A percentile compares a stretch with the other conserved stretches of the same genome.
Conservation (phyloP, 768 basidiomycete genomes). For the Chalciporus piperatus region DNA sequence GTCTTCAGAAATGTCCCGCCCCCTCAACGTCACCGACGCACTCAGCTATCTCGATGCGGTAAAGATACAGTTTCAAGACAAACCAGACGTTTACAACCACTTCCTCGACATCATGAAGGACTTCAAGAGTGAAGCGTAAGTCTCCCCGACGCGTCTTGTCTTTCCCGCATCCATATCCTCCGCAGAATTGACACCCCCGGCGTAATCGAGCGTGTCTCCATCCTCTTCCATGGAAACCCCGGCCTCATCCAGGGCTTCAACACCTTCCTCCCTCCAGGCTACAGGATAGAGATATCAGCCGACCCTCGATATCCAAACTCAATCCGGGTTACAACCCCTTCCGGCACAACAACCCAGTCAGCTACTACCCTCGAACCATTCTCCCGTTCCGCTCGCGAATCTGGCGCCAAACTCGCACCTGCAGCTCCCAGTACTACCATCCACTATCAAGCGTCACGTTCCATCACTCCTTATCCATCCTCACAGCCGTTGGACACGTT, state of each 20-base stretch:
- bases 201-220: slow-evolving; percentile 93
- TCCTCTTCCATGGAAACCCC: slow-evolving; percentile 88
- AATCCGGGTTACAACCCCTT: slow-evolving; percentile 81
- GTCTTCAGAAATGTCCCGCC: slow-evolving; percentile 47
- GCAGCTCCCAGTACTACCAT: slow-evolving; percentile 35
- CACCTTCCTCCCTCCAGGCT: slow-evolving; percentile 92
- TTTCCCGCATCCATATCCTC: slow-evolving; percentile 5
- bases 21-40: slow-evolving; percentile 90
- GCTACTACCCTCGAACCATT: slow-evolving; percentile 42
- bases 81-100: slow-evolving; percentile 92
- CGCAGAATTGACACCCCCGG: slow-evolving; percentile 94
- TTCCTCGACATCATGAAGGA: slow-evolving; percentile 99
- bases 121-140: slow-evolving; percentile 93
- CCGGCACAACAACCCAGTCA: slow-evolving; percentile 66
- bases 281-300: slow-evolving; percentile 82
- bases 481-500: slow-evolving; percentile 36
- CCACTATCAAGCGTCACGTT: slow-evolving; percentile 39
- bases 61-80: slow-evolving; percentile 85
- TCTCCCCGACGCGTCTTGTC: slow-evolving; percentile 11
- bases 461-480: slow-evolving; percentile 51
- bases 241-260: slow-evolving; percentile 95
- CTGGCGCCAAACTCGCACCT: slow-evolving; percentile 27
- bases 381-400: slow-evolving; percentile 22
- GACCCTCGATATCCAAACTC: slow-evolving; percentile 69
- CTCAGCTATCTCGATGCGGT: slow-evolving; percentile 93